phyloP scores from a whole-genome alignment of 441 rosid genomes.

The Jatropha podagrica region DNA sequence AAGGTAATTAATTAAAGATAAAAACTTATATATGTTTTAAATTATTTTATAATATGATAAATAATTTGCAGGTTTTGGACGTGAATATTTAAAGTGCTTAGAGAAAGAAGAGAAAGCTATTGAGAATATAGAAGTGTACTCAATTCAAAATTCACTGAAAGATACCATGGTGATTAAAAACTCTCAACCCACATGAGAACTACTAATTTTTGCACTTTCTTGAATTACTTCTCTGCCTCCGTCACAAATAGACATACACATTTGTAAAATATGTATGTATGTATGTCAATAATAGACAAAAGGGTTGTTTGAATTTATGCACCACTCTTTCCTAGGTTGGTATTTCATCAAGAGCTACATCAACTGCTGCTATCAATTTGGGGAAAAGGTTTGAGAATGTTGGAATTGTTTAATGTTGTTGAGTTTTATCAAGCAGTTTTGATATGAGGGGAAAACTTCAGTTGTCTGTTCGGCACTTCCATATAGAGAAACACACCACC shows the following conservation, averaged over 20 bases:
- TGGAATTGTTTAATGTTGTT: constrained; percentile 1
- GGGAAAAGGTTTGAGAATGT: no score
- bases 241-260: background rate
- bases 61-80: constrained; percentile 55
- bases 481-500: constrained; percentile 88
- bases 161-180: constrained; percentile 59
- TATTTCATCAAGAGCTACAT: no score
- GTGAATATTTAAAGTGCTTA: constrained; percentile 44
- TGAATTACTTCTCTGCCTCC: background rate
- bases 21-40: no score
- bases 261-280: no score
- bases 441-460: constrained; percentile 86
- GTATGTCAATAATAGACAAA: no score
- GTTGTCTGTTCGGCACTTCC: constrained; percentile 74
- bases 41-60: background rate
- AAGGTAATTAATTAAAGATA: constrained; percentile 44
- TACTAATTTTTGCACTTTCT: constrained; percentile 27
- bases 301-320: no score
- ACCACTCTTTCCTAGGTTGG: no score
- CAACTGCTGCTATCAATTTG: no score
- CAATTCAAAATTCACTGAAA: constrained; percentile 57
- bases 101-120: constrained; percentile 29
- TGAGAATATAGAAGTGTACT: constrained; percentile 58
- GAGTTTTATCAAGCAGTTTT: constrained; percentile 31
- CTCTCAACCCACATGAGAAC: constrained; percentile 21